Base-by-base conservation (phyloP, 2,329 filamentous ascomycete genomes). In the Whalleya microplaca region DNA sequence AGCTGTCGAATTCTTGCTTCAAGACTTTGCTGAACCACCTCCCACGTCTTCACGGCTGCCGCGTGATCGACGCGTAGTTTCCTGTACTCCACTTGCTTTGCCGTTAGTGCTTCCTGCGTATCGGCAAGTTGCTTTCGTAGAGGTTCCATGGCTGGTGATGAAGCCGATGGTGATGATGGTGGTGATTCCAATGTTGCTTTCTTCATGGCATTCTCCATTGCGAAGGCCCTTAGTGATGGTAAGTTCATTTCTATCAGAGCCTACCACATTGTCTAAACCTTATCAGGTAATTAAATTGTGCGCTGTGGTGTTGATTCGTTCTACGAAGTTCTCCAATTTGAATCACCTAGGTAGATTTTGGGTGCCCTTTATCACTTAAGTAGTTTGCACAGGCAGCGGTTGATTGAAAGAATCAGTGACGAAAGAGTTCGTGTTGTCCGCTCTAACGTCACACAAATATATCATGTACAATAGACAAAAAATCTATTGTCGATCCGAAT, bases 61-160 rank as follows among this genome's bases (percentile, higher is more conserved):
- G 12, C 14, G n/a, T 62, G 49, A 1, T 66, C 62, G 32, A 48
- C 61, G 32, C 57, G 53, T 12, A 70, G 44, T 41, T 67, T 45
- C n/a, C 67, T 58, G 29, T 60, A 63, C 21, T 69, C 64, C 19
- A 50, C 50, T 45, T 64, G 58, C 41, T 66, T 66, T 9, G 66
- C 59, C 12, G 63, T 61, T 40, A 69, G 65, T 41, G 63, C 64
- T 21, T 59, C 66, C 46, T 69, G 66, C 41, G 64, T 65, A 20
- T 68, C 66, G 45, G 53, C 46, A 18, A 70, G 67, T 56, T 70
- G 68, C 9, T 45, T 41, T 53, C 68, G 63, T 40, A 70, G 57
- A 21, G 65, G 49, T 14, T 70, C 64, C 68, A 70, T 70, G 40
- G 18, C 48, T 48, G 41, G 29, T 53, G 41, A n/a, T 8, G 43